phyloP scores from a whole-genome alignment of 805 yeast genomes.

The Kockiozyma suomiensis region DNA sequence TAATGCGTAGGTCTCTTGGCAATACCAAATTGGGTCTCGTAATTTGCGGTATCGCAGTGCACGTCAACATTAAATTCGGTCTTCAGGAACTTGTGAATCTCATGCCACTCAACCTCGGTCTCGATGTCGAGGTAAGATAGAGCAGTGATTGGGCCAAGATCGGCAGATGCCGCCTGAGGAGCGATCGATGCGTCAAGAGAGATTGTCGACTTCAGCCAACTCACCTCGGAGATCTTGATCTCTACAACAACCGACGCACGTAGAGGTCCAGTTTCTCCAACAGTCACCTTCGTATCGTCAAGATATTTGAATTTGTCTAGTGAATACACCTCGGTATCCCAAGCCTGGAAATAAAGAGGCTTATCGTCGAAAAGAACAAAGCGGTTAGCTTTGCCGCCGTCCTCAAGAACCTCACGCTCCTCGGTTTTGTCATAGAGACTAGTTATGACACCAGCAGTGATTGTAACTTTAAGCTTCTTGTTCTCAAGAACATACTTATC shows the following conservation, averaged over 20 bases:
- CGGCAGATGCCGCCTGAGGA: conserved; percentile 35
- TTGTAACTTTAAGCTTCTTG: conserved; percentile 58
- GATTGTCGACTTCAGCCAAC: conserved; percentile 66
- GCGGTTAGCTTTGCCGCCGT: conserved; percentile 74
- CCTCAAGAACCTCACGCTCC: conserved; percentile 68
- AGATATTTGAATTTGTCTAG: conserved; percentile 67
- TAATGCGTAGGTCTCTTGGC: conserved; percentile 92
- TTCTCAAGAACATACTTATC: conserved; percentile 59
- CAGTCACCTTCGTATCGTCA: conserved; percentile 45
- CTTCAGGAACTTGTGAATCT: conserved; percentile 82
- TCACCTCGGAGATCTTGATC: conserved; percentile 59
- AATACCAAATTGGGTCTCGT: conserved; percentile 92
- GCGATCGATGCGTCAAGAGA: conserved; percentile 60
- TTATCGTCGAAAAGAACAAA: conserved; percentile 83
- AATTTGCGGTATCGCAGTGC: conserved; percentile 73
- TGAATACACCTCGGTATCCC: conserved; percentile 95
- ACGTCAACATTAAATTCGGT: conserved; percentile 93
- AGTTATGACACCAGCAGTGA: conserved; percentile 64
- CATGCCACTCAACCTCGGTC: conserved; percentile 80
- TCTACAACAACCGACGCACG: conserved; percentile 65
- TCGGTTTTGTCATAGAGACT: conserved; percentile 63
- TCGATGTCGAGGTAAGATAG: conserved; percentile 53
- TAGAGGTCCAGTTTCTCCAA: conserved; percentile 56
- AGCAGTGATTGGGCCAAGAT: conserved; percentile 40
- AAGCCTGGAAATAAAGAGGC: conserved; percentile 89